These are phyloP conservation scores for Verticillium nubilum DNA, from an alignment of 2,329 filamentous ascomycete species.

Conservation along the genomic window DNA sequence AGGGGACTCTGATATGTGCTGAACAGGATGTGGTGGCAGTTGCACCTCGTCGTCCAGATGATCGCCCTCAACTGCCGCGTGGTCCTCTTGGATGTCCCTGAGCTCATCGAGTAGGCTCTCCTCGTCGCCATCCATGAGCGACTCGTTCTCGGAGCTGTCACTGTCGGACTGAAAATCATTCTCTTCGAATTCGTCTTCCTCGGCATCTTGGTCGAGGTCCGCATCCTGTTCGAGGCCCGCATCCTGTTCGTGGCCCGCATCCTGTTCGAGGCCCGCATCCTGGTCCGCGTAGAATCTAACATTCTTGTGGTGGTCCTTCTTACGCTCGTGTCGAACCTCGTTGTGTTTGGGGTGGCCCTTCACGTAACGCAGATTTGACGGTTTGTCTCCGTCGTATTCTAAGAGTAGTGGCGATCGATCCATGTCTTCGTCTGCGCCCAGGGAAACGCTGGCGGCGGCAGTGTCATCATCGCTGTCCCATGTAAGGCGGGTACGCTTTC, in stretches of 20 bases:
- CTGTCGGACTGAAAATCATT: constrained; percentile 19
- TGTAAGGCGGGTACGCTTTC: constrained; percentile 58
- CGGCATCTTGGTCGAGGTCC: constrained; percentile 15
- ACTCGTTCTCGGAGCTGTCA: constrained; percentile 38
- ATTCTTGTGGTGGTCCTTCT: constrained; percentile 12
- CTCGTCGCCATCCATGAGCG: constrained; percentile 26
- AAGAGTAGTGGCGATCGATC: constrained; percentile 14
- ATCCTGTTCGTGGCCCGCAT: constrained; percentile 26
- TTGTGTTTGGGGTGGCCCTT: constrained; percentile 11
- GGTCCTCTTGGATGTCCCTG: constrained; percentile 2
- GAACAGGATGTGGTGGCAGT: neutral
- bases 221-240: constrained; percentile 24
- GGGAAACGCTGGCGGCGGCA: constrained; percentile 30
- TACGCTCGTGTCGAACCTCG: no score
- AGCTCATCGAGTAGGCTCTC: constrained; percentile 12
- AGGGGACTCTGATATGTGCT: neutral
- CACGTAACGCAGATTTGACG: constrained; percentile 8
- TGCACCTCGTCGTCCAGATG: constrained; percentile 10
- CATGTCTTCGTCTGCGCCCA: constrained; percentile 26
- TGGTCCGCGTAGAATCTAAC: constrained; percentile 23
- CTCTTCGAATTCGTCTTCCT: constrained; percentile 11
- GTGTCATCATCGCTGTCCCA: constrained; percentile 31
- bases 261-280: constrained; percentile 25
- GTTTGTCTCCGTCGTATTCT: constrained; percentile 1
- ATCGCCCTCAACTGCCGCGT: constrained; percentile 2